Conservation (phyloP, 306 rosid genomes). For the Cyamopsis tetragonoloba region DNA sequence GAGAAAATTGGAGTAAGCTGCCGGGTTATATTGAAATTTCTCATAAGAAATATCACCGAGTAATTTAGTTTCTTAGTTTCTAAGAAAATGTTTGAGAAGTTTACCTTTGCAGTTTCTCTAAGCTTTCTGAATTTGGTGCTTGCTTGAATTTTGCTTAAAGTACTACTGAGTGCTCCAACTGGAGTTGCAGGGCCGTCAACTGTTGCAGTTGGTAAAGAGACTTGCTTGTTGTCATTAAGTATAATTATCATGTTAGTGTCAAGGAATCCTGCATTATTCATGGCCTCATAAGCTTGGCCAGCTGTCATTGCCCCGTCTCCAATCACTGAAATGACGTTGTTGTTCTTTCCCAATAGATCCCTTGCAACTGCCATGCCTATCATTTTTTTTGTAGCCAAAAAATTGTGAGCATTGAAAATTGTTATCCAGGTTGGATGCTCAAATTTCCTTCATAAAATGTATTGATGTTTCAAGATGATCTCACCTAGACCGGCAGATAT, state of each 20-base stretch:
- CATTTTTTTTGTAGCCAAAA: neutral
- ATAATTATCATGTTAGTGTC: constrained; percentile 59
- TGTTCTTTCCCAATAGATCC: constrained; percentile 61
- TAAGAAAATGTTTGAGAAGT: neutral
- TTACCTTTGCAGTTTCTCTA: constrained; percentile 75
- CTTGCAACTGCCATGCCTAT: constrained; percentile 84
- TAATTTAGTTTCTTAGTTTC: neutral
- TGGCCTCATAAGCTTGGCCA: constrained; percentile 82
- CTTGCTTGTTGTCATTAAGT: constrained; percentile 76
- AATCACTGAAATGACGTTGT: constrained; percentile 62
- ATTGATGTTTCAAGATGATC: neutral
- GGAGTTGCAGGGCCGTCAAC: constrained; percentile 82
- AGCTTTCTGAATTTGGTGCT: constrained; percentile 61
- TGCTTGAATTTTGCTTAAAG: constrained; percentile 66
- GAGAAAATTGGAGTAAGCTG: constrained; percentile 24
- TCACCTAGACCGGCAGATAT: constrained; percentile 81
- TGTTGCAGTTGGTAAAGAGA: constrained; percentile 75
- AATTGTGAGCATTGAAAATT: neutral
- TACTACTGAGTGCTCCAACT: constrained; percentile 67
- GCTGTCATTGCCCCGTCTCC: constrained; percentile 89
- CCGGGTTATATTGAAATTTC: neutral
- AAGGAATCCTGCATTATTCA: constrained; percentile 80
- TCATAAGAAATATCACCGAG: neutral
- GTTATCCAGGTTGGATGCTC: neutral
- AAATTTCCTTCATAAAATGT: neutral